phyloP scores from a whole-genome alignment of 441 rosid genomes.

The Brassica balearica region DNA sequence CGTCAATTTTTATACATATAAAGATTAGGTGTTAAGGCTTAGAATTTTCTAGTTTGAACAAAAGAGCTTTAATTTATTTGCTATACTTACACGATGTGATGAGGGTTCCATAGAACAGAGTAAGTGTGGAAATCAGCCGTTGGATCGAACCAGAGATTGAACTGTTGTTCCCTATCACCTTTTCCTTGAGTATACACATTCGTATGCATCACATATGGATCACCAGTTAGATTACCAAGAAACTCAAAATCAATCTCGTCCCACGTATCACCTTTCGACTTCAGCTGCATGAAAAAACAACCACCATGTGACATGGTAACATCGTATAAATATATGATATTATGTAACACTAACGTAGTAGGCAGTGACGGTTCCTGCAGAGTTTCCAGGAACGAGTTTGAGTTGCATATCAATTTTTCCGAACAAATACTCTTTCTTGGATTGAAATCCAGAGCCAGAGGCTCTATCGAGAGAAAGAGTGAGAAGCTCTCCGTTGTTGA shows the following conservation, averaged over 20 bases:
- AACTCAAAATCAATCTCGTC: conserved; percentile 65
- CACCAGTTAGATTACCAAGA: conserved; percentile 58
- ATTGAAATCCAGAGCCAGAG: conserved; percentile 32
- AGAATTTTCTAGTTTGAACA: not conserved
- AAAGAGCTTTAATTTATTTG: not conserved
- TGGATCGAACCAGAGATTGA: conserved; percentile 63
- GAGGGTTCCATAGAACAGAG: conserved; percentile 55
- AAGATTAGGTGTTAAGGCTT: not conserved
- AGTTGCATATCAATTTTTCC: conserved; percentile 4
- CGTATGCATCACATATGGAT: conserved; percentile 55
- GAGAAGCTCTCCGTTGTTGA: conserved; percentile 55
- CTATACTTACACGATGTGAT: conserved; percentile 47
- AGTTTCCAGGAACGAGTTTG: not conserved
- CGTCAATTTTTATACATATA: no score
- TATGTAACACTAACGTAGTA: conserved; percentile 44
- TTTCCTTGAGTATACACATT: conserved; percentile 54
- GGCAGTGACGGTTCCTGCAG: not conserved
- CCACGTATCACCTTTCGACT: conserved; percentile 55
- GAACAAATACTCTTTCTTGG: conserved; percentile 6
- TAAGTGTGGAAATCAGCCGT: conserved; percentile 58
- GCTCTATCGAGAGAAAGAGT: conserved; percentile 56
- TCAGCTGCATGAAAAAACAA: conserved; percentile 42
- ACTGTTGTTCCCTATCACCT: conserved; percentile 61
- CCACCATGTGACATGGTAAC: conserved; percentile 7
- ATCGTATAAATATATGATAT: conserved; percentile 1